Percentiles rank a stretch among this genome's conserved stretches.
phyloP scores from a whole-genome alignment of 176 grass and related monocot species.

The Areca catechu region DNA sequence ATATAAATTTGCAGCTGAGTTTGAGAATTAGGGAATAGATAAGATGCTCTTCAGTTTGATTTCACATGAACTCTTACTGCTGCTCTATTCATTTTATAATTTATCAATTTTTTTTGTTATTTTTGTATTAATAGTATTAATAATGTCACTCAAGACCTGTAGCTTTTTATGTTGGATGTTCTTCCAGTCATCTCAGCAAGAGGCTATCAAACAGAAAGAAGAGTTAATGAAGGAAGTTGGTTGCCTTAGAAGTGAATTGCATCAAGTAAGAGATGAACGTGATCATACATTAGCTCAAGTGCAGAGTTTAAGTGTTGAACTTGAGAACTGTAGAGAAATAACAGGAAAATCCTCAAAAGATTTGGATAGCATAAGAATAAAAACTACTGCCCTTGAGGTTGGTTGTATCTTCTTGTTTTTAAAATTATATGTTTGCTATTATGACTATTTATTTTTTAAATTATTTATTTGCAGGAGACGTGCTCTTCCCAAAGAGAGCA shows the following conservation, averaged over 20 bases:
- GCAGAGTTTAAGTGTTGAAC: constrained; percentile 37
- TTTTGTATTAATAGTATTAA: neutral
- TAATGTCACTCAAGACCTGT: neutral
- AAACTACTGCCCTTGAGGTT: constrained; percentile 59
- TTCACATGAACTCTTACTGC: too few species aligned
- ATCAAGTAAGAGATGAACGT: constrained; percentile 60
- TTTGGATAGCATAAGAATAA: constrained; percentile 28
- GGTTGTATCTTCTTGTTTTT: neutral
- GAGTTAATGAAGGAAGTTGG: constrained; percentile 58
- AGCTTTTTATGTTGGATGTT: constrained; percentile 1
- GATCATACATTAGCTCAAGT: constrained; percentile 41
- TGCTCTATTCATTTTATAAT: too few species aligned
- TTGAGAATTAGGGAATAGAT: too few species aligned
- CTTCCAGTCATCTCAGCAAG: constrained; percentile 61
- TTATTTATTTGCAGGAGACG: constrained; percentile 28
- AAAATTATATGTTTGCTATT: too few species aligned
- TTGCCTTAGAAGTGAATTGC: constrained; percentile 53
- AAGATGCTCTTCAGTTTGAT: too few species aligned
- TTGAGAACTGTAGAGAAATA: constrained; percentile 32
- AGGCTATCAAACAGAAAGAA: constrained; percentile 64
- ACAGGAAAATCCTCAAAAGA: constrained; percentile 33
- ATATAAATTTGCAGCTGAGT: too few species aligned
- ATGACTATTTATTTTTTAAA: too few species aligned
- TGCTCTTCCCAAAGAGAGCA: constrained; percentile 47
- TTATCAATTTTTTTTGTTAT: too few species aligned